phyloP scores from a whole-genome alignment of 768 basidiomycete species.

The Kwoniella europaea region DNA sequence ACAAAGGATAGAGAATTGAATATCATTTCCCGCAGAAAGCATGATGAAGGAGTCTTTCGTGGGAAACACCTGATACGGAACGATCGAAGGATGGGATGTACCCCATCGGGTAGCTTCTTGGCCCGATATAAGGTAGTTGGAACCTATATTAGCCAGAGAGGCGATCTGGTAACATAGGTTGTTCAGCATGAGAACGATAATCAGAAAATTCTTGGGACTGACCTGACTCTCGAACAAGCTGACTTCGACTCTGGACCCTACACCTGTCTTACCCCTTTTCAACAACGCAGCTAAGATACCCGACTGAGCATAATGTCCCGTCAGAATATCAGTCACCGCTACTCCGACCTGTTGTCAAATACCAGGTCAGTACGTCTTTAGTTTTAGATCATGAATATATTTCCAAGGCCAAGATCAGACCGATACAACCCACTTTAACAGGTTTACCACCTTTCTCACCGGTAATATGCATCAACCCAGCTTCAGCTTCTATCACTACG shows the following conservation, averaged over 20 bases:
- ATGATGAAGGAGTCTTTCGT: slow-evolving; percentile 87
- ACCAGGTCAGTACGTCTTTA: background rate
- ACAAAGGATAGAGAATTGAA: slow-evolving; percentile 73
- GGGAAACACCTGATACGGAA: slow-evolving; percentile 88
- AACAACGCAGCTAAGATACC: slow-evolving; percentile 89
- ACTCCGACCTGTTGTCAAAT: slow-evolving; percentile 70
- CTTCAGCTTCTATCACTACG: slow-evolving; percentile 84
- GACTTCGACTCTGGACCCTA: slow-evolving; percentile 89
- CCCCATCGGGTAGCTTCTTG: slow-evolving; percentile 82
- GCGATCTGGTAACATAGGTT: slow-evolving; percentile 67
- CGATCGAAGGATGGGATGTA: slow-evolving; percentile 92
- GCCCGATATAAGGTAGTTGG: slow-evolving; percentile 86
- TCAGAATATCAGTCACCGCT: slow-evolving; percentile 86
- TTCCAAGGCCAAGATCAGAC: background rate
- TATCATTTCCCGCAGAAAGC: slow-evolving; percentile 91
- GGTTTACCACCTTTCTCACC: slow-evolving; percentile 85
- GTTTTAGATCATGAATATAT: background rate
- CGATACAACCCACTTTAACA: slow-evolving; percentile 63
- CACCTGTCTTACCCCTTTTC: slow-evolving; percentile 79
- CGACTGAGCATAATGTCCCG: slow-evolving; percentile 79
- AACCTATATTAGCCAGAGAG: slow-evolving; percentile 87
- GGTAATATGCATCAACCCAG: slow-evolving; percentile 94
- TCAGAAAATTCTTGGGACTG: slow-evolving; percentile 22
- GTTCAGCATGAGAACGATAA: background rate
- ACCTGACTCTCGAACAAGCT: slow-evolving; percentile 92